Evolutionary conservation across 805 yeast genomes (phyloP).

Genomic region (Saccharomyces paradoxus): DNA sequence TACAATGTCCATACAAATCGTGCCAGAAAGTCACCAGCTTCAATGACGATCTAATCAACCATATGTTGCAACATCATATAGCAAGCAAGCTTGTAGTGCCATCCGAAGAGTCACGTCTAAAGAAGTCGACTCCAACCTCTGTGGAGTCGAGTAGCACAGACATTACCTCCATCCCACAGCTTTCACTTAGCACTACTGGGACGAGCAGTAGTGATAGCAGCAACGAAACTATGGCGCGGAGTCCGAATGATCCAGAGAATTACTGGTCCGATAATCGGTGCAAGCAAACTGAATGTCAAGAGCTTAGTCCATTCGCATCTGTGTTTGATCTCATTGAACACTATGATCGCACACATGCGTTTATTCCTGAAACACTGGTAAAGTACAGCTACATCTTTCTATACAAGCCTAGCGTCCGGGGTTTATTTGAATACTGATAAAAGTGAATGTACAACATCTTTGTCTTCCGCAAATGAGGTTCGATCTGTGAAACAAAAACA

Average conservation of each 20-base stretch:
- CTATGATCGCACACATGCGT: conserved; percentile 17
- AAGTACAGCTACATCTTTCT: conserved; percentile 14
- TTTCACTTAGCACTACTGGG: not conserved
- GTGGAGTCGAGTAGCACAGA: not conserved
- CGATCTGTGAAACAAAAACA: not conserved
- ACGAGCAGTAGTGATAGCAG: not conserved
- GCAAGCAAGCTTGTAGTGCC: conserved; percentile 7
- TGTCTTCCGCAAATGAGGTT: not conserved
- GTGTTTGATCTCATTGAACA: conserved; percentile 18
- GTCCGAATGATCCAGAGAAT: not conserved
- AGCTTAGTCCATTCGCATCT: conserved; percentile 3
- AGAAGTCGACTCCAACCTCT: not conserved
- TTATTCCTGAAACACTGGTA: conserved; percentile 15
- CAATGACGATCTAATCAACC: conserved; percentile 12
- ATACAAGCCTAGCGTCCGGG: conserved; percentile 1
- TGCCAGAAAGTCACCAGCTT: conserved; percentile 7
- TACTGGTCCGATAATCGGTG: conserved; percentile 13
- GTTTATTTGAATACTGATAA: not conserved
- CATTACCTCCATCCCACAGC: not conserved
- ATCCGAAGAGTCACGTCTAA: not conserved
- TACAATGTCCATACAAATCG: conserved; percentile 13
- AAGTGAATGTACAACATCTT: not conserved
- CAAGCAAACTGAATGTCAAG: conserved; percentile 4
- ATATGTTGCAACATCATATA: conserved; percentile 13
- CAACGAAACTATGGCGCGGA: not conserved